Percentiles rank a stretch among this genome's conserved stretches.
Evolutionary conservation across 1,284 basidiomycete species (phyloP).

Genomic region (Lentinula novae-zelandiae): DNA sequence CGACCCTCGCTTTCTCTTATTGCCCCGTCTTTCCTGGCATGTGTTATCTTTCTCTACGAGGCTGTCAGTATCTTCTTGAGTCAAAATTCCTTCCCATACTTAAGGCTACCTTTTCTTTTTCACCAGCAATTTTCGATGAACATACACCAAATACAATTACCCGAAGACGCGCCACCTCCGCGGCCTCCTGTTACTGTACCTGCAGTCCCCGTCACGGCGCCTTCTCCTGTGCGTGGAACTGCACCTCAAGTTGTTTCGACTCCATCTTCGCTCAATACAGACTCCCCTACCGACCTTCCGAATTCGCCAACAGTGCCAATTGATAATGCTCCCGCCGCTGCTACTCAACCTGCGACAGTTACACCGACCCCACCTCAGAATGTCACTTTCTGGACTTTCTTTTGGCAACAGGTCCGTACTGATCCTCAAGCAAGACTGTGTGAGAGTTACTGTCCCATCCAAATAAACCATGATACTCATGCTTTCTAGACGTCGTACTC

Average conservation of each 20-base stretch:
- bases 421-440: slow-evolving; percentile 72
- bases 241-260: slow-evolving; percentile 9
- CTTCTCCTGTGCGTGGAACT: not conserved
- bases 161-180: slow-evolving; percentile 49
- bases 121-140: slow-evolving; percentile 78
- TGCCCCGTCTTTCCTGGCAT: slow-evolving; percentile 78
- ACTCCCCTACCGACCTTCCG: not conserved
- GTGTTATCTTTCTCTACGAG: slow-evolving; percentile 68
- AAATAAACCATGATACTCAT: not conserved
- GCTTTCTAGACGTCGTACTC: slow-evolving; percentile 49
- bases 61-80: slow-evolving; percentile 44
- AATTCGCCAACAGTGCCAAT: slow-evolving; percentile 9
- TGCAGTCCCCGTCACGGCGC: slow-evolving; percentile 13
- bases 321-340: slow-evolving; percentile 16
- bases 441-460: slow-evolving; percentile 28
- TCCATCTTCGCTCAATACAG: not conserved
- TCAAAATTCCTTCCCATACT: not conserved
- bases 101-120: not conserved
- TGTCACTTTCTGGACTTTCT: slow-evolving; percentile 42
- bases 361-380: slow-evolving; percentile 18
- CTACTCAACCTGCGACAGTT: slow-evolving; percentile 17
- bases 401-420: slow-evolving; percentile 55
- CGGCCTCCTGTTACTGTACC: slow-evolving; percentile 19
- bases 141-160: slow-evolving; percentile 78
- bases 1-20: slow-evolving; percentile 74